These are phyloP conservation scores for Phytophthora aleatoria DNA, from an alignment of 352 stramenopile genomes.

Conservation along the genomic window DNA sequence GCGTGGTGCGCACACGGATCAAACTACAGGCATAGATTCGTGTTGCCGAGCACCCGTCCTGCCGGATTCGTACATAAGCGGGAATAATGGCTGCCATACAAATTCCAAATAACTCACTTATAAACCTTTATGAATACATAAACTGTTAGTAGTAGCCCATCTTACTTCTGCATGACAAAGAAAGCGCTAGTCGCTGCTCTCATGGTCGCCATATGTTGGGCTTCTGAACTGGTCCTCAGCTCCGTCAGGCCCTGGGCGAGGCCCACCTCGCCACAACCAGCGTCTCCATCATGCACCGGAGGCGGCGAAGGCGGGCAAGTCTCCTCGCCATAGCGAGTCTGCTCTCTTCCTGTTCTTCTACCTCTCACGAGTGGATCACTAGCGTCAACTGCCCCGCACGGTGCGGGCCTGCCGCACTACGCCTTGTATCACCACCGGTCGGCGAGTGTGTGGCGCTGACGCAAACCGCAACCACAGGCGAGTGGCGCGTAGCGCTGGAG, in stretches of 20 bases:
- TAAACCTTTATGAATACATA: too few species aligned
- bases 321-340: slow-evolving; percentile 13
- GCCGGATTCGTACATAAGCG: too few species aligned
- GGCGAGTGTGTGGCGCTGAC: slow-evolving; percentile 14
- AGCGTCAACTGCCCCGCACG: slow-evolving; percentile 3
- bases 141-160: neutral
- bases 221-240: slow-evolving; percentile 19
- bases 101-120: too few species aligned
- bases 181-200: slow-evolving; percentile 21
- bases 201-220: slow-evolving; percentile 16
- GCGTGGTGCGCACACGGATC: too few species aligned
- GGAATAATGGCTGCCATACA: too few species aligned
- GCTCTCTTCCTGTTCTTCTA: slow-evolving; percentile 4
- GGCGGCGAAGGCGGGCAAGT: slow-evolving; percentile 17
- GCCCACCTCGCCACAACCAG: slow-evolving; percentile 8
- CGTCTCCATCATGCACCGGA: slow-evolving; percentile 25
- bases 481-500: slow-evolving; percentile 28
- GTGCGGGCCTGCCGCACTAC: slow-evolving; percentile 4
- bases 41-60: too few species aligned
- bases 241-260: neutral
- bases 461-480: neutral
- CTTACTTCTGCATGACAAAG: slow-evolving; percentile 21
- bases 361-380: slow-evolving; percentile 4
- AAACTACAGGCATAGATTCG: too few species aligned
- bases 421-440: slow-evolving; percentile 11